phyloP scores from a whole-genome alignment of 179 eudicot genomes.

The Spinacia oleracea region DNA sequence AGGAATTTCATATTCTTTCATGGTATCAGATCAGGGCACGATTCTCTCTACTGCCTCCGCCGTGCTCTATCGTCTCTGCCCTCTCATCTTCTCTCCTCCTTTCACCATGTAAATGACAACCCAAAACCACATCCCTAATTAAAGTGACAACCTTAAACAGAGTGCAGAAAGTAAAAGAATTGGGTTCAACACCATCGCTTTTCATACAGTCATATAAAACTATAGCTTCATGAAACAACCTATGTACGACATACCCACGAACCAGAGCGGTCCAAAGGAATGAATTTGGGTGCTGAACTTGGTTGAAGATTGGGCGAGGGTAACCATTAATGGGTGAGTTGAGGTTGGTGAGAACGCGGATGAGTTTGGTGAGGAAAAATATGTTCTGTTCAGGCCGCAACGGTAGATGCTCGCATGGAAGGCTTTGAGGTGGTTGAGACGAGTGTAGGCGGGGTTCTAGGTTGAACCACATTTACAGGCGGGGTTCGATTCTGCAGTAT shows the following conservation, averaged over 20 bases:
- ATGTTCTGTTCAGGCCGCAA: constrained; percentile 47
- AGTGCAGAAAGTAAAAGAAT: too few relatives aligned
- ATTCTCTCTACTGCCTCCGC: too few relatives aligned
- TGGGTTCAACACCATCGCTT: constrained; percentile 33
- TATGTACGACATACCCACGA: too few relatives aligned
- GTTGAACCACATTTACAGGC: too few relatives aligned
- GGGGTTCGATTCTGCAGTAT: too few relatives aligned
- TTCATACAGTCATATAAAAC: constrained; percentile 53
- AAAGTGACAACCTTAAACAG: too few relatives aligned
- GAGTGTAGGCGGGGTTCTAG: constrained; percentile 43
- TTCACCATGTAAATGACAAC: constrained; percentile 59
- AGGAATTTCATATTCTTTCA: too few relatives aligned
- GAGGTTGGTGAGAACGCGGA: too few relatives aligned
- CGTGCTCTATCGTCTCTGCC: too few relatives aligned
- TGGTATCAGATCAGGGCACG: too few relatives aligned
- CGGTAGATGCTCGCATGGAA: constrained; percentile 53
- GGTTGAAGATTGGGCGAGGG: constrained; percentile 41
- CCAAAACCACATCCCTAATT: constrained; percentile 38
- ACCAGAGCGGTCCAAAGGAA: constrained; percentile 66
- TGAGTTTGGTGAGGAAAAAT: constrained; percentile 54
- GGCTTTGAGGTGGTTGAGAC: constrained; percentile 44
- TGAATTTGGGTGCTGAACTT: constrained; percentile 50
- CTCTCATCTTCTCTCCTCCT: too few relatives aligned
- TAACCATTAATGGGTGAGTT: too few relatives aligned
- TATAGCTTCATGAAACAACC: constrained; percentile 42